These are phyloP conservation scores for Funneliformis geosporum DNA, from an alignment of 192 early-diverging fungal genomes.

Conservation along the genomic window DNA sequence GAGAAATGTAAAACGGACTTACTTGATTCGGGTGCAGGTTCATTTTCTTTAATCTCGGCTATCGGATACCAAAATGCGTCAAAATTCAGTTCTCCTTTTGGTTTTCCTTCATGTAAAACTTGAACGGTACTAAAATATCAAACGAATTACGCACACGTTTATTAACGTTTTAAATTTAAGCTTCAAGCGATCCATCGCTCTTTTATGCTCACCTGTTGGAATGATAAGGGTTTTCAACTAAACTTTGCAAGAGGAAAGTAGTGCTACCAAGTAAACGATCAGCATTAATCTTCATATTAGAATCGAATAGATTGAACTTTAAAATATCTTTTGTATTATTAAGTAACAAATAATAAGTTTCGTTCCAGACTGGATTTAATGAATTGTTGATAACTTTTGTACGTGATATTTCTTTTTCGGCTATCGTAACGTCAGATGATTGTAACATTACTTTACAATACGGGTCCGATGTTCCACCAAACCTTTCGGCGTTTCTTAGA, in stretches of 20 bases:
- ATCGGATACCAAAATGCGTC: slow-evolving; percentile 46
- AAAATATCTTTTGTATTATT: slow-evolving; percentile 75
- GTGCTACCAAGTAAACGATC: slow-evolving; percentile 69
- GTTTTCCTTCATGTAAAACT: slow-evolving; percentile 38
- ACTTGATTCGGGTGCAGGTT: slow-evolving; percentile 53
- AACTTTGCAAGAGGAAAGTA: slow-evolving; percentile 45
- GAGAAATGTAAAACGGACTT: background rate
- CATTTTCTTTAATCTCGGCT: slow-evolving; percentile 38
- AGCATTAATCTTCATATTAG: slow-evolving; percentile 62
- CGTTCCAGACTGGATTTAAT: slow-evolving; percentile 82
- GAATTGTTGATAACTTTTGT: slow-evolving; percentile 74
- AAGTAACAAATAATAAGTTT: slow-evolving; percentile 76
- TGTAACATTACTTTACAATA: slow-evolving; percentile 69
- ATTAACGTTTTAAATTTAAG: no score
- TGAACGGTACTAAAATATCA: slow-evolving; percentile 23
- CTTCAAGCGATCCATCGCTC: background rate
- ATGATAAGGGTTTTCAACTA: slow-evolving; percentile 45
- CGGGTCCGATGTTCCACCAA: slow-evolving; percentile 93
- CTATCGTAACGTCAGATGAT: slow-evolving; percentile 51
- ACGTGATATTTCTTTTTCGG: slow-evolving; percentile 50
- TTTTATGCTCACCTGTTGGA: slow-evolving; percentile 47
- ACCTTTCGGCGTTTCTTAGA: slow-evolving; percentile 86
- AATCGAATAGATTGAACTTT: slow-evolving; percentile 80
- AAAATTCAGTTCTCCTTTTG: slow-evolving; percentile 46
- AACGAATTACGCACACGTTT: background rate